Evolutionary conservation across 2,329 filamentous ascomycete genomes (phyloP), one percentile per base, ranked within the genome.

Genomic region (Ophidiomyces ophidiicola): DNA sequence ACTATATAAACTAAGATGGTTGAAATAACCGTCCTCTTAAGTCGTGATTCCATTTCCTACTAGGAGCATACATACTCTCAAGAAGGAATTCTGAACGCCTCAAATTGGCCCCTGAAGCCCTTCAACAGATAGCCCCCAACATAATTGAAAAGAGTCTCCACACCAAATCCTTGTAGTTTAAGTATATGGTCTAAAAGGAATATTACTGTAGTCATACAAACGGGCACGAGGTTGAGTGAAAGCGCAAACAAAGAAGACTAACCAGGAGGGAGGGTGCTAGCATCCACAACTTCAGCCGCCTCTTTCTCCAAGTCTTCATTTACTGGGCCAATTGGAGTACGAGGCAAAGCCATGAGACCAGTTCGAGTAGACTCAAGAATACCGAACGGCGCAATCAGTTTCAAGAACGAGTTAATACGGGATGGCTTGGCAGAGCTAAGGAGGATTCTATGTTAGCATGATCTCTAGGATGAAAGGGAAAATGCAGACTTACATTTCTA

Each of bases 321-420:
- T 17, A 76, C 72, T 43, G 76, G 80, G 46, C 82, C 76, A 32
- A 98, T 75, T 26, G 90, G 90, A 24, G 90, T 94, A 50, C 90
- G 81, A 42, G 90, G 90, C 49, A 98, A 71, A 33, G 90, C 90
- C 88, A 96, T 98, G 43, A 98, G 72, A 60, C 90, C 90, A 42
- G 90, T 96, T 45, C 90, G 78, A 36, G 88, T 86, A 36, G 87
- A 94, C 67, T 98, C 90, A 36, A 98, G 73, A 51, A 98, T 94
- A 56, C 90, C 90, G 59, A 96, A 98, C 8, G 88, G 88, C 42
- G 77, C 72, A 55, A 98, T 79, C 46, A 98, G 74, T 68, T 96
- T 98, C 66, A 98, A 80, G 70, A 94, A 98, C 1, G 86, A 93
- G 64, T 98, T 86, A 57, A 98, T 94, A 63, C 90, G 80, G 46